Evolutionary conservation across 2,329 filamentous ascomycete species (phyloP).

Genomic region (Bimuria novae-zelandiae): DNA sequence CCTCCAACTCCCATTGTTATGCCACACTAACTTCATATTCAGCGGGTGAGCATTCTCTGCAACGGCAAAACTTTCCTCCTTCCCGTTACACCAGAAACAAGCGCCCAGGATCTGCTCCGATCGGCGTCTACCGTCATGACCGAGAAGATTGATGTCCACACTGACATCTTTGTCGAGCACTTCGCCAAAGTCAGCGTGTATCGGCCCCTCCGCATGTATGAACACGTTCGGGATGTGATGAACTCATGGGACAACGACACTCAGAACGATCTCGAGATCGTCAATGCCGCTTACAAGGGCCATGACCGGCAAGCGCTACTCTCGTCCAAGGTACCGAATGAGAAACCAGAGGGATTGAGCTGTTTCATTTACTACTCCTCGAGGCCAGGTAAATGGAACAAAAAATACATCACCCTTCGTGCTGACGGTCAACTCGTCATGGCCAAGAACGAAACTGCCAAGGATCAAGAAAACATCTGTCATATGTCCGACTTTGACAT

Average conservation of each 20-base stretch:
- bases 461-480: constrained; percentile 73
- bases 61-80: constrained; percentile 70
- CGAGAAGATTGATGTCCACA: constrained; percentile 66
- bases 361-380: constrained; percentile 81
- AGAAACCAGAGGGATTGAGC: constrained; percentile 68
- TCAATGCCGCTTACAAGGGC: constrained; percentile 59
- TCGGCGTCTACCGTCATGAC: constrained; percentile 67
- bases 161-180: constrained; percentile 75
- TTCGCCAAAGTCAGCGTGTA: constrained; percentile 79
- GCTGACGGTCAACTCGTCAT: constrained; percentile 71
- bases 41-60: constrained; percentile 75
- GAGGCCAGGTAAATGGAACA: constrained; percentile 83
- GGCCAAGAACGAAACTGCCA: constrained; percentile 71
- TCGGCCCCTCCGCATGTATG: constrained; percentile 81
- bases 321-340: constrained; percentile 64
- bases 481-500: constrained; percentile 93
- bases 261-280: constrained; percentile 74
- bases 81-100: constrained; percentile 76
- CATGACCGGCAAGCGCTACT: constrained; percentile 67
- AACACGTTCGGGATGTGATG: constrained; percentile 83
- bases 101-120: constrained; percentile 71
- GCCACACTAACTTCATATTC: constrained; percentile 21
- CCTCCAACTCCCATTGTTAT: background rate
- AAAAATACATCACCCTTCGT: constrained; percentile 76
- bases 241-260: constrained; percentile 89